A percentile compares a stretch with the other conserved stretches of the same genome.
Evolutionary conservation across 2,329 filamentous ascomycete genomes (phyloP).

Genomic region (Penicillium sp.): DNA sequence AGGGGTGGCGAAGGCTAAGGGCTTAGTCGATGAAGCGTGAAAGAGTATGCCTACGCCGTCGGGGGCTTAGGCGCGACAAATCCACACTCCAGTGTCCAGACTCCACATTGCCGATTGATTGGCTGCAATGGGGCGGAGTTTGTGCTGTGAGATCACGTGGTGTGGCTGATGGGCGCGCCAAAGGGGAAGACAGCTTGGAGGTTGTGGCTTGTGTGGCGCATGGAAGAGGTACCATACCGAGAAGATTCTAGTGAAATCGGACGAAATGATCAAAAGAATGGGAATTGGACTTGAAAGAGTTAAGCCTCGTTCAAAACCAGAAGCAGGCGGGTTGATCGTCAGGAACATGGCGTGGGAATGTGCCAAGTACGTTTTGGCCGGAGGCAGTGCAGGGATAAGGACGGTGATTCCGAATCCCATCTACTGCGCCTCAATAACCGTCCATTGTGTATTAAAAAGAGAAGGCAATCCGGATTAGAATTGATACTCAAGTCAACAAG

Average conservation of each 20-base stretch:
- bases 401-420: not conserved
- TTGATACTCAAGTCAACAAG: too few species aligned
- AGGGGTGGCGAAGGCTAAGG: slow-evolving; percentile 4
- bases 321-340: slow-evolving; percentile 9
- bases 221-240: not conserved
- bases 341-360: slow-evolving; percentile 10
- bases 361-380: not conserved
- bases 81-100: too few species aligned
- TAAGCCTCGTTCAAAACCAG: not conserved
- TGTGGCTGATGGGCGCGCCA: slow-evolving; percentile 1
- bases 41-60: not conserved
- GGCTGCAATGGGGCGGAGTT: slow-evolving; percentile 6
- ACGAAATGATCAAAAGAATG: not conserved
- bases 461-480: not conserved
- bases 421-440: slow-evolving; percentile 4
- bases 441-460: slow-evolving; percentile 1
- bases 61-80: slow-evolving; percentile 1
- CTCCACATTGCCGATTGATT: too few species aligned
- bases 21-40: slow-evolving; percentile 1
- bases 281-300: not conserved
- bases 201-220: slow-evolving; percentile 10
- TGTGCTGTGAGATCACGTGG: slow-evolving; percentile 1
- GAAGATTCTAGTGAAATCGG: not conserved
- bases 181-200: not conserved
- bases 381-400: slow-evolving; percentile 9